Evolutionary conservation across 495 filamentous ascomycete species (phyloP), one percentile per base, ranked within the genome.

Genomic region (Diplogelasinospora grovesii): DNA sequence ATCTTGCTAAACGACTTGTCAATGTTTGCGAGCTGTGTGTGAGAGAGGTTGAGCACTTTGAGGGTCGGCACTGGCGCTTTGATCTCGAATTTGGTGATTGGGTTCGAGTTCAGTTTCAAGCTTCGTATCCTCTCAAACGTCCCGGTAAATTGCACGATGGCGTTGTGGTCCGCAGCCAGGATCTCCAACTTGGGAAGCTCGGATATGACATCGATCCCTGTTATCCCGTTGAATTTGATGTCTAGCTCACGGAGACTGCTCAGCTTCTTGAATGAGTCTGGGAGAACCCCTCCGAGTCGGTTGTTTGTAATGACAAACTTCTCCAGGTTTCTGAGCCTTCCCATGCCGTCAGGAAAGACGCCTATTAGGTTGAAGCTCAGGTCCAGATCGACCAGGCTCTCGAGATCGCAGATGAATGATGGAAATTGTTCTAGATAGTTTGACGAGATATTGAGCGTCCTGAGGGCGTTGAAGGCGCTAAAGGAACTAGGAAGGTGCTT

Each of bases 231-330:
- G 68, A 89, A 97, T 26, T 93, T 85, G 41, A 93, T 79, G 61
- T 99, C 93, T 22, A 97, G 73, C 58, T 97, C 90, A 49, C 84
- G 89, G 39, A 99, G 67, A 49, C 82, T 94, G 25, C 68, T 64
- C 9, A 97, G 66, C 8, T 79, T 66, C 32, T 68, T 70, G 59
- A 96, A 82, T 0, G 77, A 75, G 3, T 74, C 66, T 21, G 86
- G 79, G 29, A 97, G 77, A 8, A 77, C 61, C 3, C 87, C 88
- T 14, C 75, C 66, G 3, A 97, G 67, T 36, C 80, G 79, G 57
- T 99, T 99, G 64, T 97, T 99, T 0, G 92, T 96, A 53, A 93
- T 88, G 69, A 87, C 89, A 25, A 99, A 74, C 32, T 89, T 79
- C 61, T 97, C 93, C 29, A 99, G 68, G 22, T 75, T 80, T 9